Base-by-base conservation (phyloP, 768 basidiomycete species). In the Asterophora lycoperdoides region DNA sequence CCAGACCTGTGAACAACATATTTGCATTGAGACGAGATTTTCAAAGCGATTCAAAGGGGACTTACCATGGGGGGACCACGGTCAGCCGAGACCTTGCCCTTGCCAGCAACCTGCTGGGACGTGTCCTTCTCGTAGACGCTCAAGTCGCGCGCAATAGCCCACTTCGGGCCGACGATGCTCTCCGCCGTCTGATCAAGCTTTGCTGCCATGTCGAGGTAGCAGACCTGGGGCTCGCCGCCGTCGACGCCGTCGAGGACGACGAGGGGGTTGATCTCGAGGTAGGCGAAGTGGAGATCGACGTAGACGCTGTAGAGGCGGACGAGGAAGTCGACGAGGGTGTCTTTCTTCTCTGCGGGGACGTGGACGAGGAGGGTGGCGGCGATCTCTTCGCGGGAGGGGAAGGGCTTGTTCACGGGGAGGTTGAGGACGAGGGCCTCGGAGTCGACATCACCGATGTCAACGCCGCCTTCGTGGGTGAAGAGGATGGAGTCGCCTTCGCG, bases 151-250 rank as follows among this genome's bases (percentile, higher is more conserved):
- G 95, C 95, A 59, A 98, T 85, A 30, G 95, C 92, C 96, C 95
- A 99, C 73, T 96, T 99, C 60, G 92, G 92, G 17, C 96, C 95
- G 62, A 92, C 95, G 63, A 98, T 89, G 64, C 84, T 93, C 71
- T 99, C 95, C 37, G 96, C 96, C 7, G 96, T 98, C 74, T 98
- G 96, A 66, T 99, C 96, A 56, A 99, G 87, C 77, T 98, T 99
- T 60, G 95, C 96, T 35, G 96, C 96, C 95, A 99, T 98, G 68
- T 99, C 95, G 54, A 99, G 86, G 75, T 93, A 97, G 71, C 88
- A 86, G 61, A 98, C 92, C 54, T 81, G 81, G 35, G 86, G 84
- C 55, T 84, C 73, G 51, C 80, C 81, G 15, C 75, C 75, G 28
- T 69, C 72, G 55, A 79, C 83, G 49, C 78, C 84, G 65, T 96